These are phyloP conservation scores for Cordyceps javanica DNA, from an alignment of 2,329 filamentous ascomycete species.

Conservation along the genomic window DNA sequence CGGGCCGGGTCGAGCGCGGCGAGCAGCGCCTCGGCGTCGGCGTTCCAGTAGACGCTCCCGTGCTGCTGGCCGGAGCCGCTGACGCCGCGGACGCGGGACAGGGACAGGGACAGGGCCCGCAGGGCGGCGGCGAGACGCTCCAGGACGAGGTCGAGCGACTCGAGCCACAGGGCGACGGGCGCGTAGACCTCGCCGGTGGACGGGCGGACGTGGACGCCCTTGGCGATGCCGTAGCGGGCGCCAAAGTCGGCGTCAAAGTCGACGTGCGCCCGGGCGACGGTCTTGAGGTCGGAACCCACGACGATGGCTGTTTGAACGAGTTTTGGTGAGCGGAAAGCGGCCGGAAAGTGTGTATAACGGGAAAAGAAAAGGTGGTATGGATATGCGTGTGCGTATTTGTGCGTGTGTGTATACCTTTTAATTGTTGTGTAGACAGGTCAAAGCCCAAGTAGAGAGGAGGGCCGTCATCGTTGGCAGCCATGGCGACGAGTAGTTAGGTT, in stretches of 20 bases:
- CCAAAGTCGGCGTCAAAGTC: constrained; percentile 86
- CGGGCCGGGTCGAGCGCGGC: constrained; percentile 51
- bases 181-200: constrained; percentile 84
- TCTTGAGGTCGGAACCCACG: constrained; percentile 74
- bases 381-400: too few species aligned
- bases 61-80: constrained; percentile 96
- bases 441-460: constrained; percentile 80
- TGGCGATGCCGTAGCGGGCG: constrained; percentile 69
- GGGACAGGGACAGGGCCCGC: constrained; percentile 57
- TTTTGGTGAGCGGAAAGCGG: background rate
- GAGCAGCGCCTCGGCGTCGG: constrained; percentile 60
- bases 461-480: constrained; percentile 13
- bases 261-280: constrained; percentile 80
- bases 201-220: constrained; percentile 81
- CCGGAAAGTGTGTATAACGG: constrained; percentile 7
- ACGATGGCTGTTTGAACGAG: constrained; percentile 63
- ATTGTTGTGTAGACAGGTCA: constrained; percentile 92
- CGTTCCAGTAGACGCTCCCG: constrained; percentile 90
- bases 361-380: background rate
- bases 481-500: background rate
- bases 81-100: constrained; percentile 70
- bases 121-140: constrained; percentile 61
- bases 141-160: constrained; percentile 83
- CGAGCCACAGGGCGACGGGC: constrained; percentile 89
- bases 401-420: constrained; percentile 62